Conservation (phyloP, 139 green algal genomes). For the Chlorella ohadii region DNA sequence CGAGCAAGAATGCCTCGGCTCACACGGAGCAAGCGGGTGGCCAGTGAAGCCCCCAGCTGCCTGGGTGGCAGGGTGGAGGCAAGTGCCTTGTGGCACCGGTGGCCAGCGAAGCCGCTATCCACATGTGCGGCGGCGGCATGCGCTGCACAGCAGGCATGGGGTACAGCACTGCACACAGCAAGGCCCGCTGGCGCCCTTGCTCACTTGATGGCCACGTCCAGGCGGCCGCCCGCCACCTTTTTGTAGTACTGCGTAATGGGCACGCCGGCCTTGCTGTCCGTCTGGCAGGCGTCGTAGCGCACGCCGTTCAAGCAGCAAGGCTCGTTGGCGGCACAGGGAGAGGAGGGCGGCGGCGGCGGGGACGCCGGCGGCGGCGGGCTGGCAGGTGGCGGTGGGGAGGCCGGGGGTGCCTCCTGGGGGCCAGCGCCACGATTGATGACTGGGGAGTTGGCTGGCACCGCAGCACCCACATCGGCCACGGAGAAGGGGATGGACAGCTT, state of each 20-base stretch:
- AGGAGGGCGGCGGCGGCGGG: background rate
- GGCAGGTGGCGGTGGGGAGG: background rate
- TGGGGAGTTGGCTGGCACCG: background rate
- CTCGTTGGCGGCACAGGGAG: background rate
- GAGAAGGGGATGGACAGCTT: background rate
- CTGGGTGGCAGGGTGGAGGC: too few species aligned
- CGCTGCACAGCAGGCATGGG: too few species aligned
- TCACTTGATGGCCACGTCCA: conserved; percentile 13
- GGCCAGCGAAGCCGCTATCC: background rate
- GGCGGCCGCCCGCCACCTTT: background rate
- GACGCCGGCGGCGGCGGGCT: background rate
- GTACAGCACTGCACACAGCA: too few species aligned
- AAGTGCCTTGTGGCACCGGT: too few species aligned
- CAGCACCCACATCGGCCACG: background rate
- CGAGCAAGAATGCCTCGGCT: background rate
- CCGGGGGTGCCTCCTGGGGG: background rate
- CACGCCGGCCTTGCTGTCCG: background rate
- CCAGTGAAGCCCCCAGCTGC: too few species aligned
- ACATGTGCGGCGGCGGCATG: background rate
- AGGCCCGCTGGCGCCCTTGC: too few species aligned
- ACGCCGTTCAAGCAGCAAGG: background rate
- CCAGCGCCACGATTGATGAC: background rate
- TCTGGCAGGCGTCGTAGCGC: conserved; percentile 3
- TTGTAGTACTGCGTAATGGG: background rate
- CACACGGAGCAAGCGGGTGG: too few species aligned